Evolutionary conservation across 2,329 filamentous ascomycete genomes (phyloP), one percentile per base, ranked within the genome.

Genomic region (Apiospora saccharicola): DNA sequence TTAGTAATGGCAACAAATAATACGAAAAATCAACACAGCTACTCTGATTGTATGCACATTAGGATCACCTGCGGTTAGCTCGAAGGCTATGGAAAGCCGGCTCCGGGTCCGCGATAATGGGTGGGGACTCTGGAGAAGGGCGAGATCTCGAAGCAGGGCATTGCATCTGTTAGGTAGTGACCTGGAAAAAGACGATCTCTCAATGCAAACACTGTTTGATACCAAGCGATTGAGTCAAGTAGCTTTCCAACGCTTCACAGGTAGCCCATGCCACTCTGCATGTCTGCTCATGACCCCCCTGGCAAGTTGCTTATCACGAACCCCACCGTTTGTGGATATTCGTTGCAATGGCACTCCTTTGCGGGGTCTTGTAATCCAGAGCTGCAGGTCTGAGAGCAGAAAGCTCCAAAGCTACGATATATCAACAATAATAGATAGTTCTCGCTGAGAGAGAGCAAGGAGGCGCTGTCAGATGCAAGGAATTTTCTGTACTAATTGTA

Each of bases 21-120:
- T 64, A 64, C 22, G 30, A 64, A 64, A 64, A 64, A 64, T 24
- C 57, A 64, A 64, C 19, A 64, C 57, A 41, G 57, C 57, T 41
- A n/a, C 57, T 61, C 57, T n/a, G 57, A 64, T 64, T 64, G 57
- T 64, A 64, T 64, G 57, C 57, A 41, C 57, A 64, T 64, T 41
- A n/a, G 19, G 57, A 64, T 37, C 57, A 64, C 57, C 57, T 41
- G 34, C n/a, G 34, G 34, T 22, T 61, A 61, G 53, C 53, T 61
- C 53, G 16, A 8, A 61, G 57, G 34, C 57, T 64, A 64, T 37
- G 57, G 57, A 41, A 24, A 64, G 57, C 57, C 57, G 57, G 57
- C 34, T 64, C 10, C 30, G 34, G 57, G 34, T 41, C 57, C 57
- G 57, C 12, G 57, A 64, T 64, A n/a, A n/a, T 64, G 19, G 34